Percentiles rank a stretch among this genome's conserved stretches.
These are phyloP conservation scores for Echium plantagineum DNA, from an alignment of 257 asterid genomes.

Conservation along the genomic window DNA sequence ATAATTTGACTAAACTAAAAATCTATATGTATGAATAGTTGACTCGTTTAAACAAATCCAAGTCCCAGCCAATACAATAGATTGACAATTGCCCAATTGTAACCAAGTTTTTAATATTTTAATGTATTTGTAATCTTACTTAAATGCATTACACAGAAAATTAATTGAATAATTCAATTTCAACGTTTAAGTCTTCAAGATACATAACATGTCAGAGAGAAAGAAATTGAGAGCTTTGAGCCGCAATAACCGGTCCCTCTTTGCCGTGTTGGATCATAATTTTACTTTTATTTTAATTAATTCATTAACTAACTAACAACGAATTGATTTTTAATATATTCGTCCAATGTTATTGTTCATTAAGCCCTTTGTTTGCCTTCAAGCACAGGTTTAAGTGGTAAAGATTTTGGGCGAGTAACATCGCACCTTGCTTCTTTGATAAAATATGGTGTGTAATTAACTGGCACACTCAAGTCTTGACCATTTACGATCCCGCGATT, in stretches of 20 bases:
- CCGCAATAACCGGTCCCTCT: constrained; percentile 28
- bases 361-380: too few species aligned
- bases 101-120: constrained; percentile 11
- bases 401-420: too few species aligned
- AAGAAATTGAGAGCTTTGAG: constrained; percentile 17
- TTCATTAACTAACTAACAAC: too few species aligned
- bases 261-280: constrained; percentile 7
- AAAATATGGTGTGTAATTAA: too few species aligned
- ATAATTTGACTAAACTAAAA: neutral
- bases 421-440: too few species aligned
- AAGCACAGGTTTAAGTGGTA: too few species aligned
- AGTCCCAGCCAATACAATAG: constrained; percentile 31
- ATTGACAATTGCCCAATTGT: constrained; percentile 67
- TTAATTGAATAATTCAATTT: constrained; percentile 68
- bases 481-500: too few species aligned
- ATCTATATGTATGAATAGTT: constrained; percentile 30
- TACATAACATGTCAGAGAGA: constrained; percentile 11
- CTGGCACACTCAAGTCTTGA: too few species aligned
- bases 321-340: too few species aligned
- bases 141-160: neutral
- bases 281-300: neutral
- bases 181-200: constrained; percentile 80
- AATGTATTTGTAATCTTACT: constrained; percentile 1
- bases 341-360: too few species aligned
- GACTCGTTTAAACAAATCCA: constrained; percentile 48